Base-by-base conservation (phyloP, 2,329 filamentous ascomycete species). In the Amphichorda felina region DNA sequence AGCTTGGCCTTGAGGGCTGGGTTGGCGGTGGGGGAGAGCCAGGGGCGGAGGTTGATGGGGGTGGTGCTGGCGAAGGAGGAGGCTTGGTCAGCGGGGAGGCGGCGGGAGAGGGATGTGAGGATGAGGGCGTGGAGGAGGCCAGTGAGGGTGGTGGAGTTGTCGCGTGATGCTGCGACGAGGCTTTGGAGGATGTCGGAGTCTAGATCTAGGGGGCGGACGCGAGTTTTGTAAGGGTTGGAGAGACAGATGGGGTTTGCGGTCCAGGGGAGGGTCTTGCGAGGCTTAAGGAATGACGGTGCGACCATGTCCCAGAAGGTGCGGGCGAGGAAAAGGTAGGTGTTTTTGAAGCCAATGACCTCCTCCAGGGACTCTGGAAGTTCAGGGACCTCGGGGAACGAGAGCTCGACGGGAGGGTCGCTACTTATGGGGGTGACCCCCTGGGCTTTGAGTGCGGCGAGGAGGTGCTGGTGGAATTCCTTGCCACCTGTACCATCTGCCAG, bases 401-500 rank as follows among this genome's bases (percentile, higher is more conserved):
- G 48, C 3, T 45, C 6, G 25, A 14, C 11, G 26, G 33, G 9
- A 9, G 19, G 11, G 17, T 38, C 11, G 13, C 17, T n/a, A 33
- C 26, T 9, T 39, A 28, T 27, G 14, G 15, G 29, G 22, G 11
- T 40, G 13, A 8, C 11, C 27, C 17, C 39, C 35, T n/a, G n/a
- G n/a, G 38, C 58, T 9, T 18, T 60, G 3, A 75, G 51, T 4
- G 66, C 59, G 3, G 50, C 43, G 4, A 68, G 55, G 0, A 76
- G 50, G 2, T 56, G 51, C 21, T 57, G 49, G 40, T 76, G 72
- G 41, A 77, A 73, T 2, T 59, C 45, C 19, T 53, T 50, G 0
- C 62, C 64, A 41, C 64, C 63, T 10, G 60, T 53, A 2, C 72
- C 72, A 41, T 76, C 72, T 17, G 60, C 58, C 14, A 75, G 52